Percentiles rank a stretch among this genome's conserved stretches.
phyloP scores from a whole-genome alignment of 208 protist genomes.

The Trypanosoma grayi region DNA sequence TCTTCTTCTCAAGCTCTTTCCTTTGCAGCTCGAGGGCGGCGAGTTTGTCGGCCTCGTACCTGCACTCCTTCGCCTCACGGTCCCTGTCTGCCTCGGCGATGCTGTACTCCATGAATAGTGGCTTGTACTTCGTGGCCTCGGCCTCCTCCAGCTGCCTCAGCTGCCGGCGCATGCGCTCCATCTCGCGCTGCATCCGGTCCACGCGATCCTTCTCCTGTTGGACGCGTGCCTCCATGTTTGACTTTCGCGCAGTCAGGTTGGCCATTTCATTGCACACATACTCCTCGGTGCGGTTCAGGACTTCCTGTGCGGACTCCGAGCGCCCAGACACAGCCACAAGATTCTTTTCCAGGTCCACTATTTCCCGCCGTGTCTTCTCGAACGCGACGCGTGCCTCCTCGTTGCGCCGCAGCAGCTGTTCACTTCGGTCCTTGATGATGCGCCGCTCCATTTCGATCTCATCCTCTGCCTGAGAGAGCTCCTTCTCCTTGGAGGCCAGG shows the following conservation, averaged over 20 bases:
- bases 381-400: constrained; percentile 78
- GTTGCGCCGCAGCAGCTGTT: constrained; percentile 77
- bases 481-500: constrained; percentile 79
- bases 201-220: constrained; percentile 79
- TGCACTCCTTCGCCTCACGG: constrained; percentile 61
- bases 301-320: constrained; percentile 57
- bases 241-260: constrained; percentile 54
- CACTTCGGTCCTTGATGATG: constrained; percentile 80
- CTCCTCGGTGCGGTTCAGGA: constrained; percentile 61
- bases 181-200: constrained; percentile 70
- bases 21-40: constrained; percentile 46
- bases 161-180: constrained; percentile 73
- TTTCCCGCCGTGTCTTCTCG: constrained; percentile 75
- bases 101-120: constrained; percentile 54
- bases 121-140: constrained; percentile 54
- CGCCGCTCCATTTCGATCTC: constrained; percentile 84
- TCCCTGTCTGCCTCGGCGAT: constrained; percentile 53
- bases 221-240: constrained; percentile 67
- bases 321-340: constrained; percentile 29
- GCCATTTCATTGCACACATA: constrained; percentile 49
- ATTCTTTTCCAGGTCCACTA: constrained; percentile 67
- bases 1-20: constrained; percentile 68
- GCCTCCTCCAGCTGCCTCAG: constrained; percentile 75
- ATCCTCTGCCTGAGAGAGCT: constrained; percentile 71
- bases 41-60: constrained; percentile 78